Percentiles rank a stretch among this genome's conserved stretches.
Evolutionary conservation across 257 asterid genomes (phyloP).

Genomic region (Salvia miltiorrhiza): DNA sequence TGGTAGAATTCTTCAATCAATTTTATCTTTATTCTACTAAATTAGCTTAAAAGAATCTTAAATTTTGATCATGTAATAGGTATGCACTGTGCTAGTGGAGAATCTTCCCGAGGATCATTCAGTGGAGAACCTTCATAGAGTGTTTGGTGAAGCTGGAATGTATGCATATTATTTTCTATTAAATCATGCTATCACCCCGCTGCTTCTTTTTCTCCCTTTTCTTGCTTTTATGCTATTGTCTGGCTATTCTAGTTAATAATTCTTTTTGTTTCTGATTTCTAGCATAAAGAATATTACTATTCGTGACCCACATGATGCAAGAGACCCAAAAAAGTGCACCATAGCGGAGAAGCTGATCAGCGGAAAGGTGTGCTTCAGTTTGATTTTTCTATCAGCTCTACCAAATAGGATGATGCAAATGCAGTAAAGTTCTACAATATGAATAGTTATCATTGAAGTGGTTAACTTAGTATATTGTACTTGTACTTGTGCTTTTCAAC

Average conservation of each 20-base stretch:
- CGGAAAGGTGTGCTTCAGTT: slow-evolving; percentile 59
- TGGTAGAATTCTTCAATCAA: slow-evolving; percentile 41
- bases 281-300: slow-evolving; percentile 64
- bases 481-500: background rate
- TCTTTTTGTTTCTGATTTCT: slow-evolving; percentile 25
- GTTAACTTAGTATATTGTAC: background rate
- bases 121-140: slow-evolving; percentile 64
- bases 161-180: slow-evolving; percentile 31
- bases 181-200: background rate
- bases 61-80: slow-evolving; percentile 37
- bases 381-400: background rate
- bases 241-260: background rate
- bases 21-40: background rate
- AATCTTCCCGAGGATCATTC: slow-evolving; percentile 96
- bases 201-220: background rate
- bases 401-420: background rate
- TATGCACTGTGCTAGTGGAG: slow-evolving; percentile 92
- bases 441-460: slow-evolving; percentile 3
- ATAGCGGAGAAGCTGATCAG: slow-evolving; percentile 84
- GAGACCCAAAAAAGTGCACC: slow-evolving; percentile 60
- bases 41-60: background rate
- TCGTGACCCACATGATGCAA: slow-evolving; percentile 72
- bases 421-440: background rate
- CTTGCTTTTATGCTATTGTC: slow-evolving; percentile 5
- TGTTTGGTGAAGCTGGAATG: slow-evolving; percentile 93